Evolutionary conservation across 2,329 filamentous ascomycete species (phyloP).

Genomic region (Diaporthe sp.): DNA sequence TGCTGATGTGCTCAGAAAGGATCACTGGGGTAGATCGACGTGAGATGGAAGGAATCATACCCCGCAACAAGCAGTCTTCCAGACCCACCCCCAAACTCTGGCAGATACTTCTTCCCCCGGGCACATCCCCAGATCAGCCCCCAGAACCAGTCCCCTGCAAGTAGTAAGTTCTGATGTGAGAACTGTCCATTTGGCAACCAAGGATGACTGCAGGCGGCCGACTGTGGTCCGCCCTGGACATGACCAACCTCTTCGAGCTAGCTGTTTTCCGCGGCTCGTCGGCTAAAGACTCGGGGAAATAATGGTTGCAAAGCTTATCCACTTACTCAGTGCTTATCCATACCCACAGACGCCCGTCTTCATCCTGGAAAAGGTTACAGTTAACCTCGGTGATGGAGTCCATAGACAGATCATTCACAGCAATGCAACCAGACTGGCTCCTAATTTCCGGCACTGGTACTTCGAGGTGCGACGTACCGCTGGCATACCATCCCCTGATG

Average conservation of each 20-base stretch:
- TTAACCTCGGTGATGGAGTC: not conserved
- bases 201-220: not conserved
- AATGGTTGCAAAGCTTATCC: not conserved
- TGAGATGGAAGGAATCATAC: not conserved
- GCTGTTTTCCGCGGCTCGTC: not conserved
- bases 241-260: constrained; percentile 3
- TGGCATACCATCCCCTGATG: not conserved
- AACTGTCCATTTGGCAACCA: not conserved
- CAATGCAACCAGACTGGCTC: not conserved
- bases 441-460: not conserved
- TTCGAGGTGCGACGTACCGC: not conserved
- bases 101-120: not conserved
- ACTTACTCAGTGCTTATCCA: constrained; percentile 17
- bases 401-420: not conserved
- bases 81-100: not conserved
- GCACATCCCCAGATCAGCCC: not conserved
- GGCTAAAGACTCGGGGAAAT: constrained; percentile 22
- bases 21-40: not conserved
- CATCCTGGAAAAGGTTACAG: not conserved
- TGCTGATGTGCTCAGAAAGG: not conserved
- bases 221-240: not conserved
- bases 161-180: not conserved
- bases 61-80: not conserved
- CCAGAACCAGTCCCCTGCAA: not conserved
- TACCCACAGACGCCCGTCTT: not conserved